Base-by-base conservation (phyloP, 148 eudicot species). In the Hydrangea macrophylla region DNA sequence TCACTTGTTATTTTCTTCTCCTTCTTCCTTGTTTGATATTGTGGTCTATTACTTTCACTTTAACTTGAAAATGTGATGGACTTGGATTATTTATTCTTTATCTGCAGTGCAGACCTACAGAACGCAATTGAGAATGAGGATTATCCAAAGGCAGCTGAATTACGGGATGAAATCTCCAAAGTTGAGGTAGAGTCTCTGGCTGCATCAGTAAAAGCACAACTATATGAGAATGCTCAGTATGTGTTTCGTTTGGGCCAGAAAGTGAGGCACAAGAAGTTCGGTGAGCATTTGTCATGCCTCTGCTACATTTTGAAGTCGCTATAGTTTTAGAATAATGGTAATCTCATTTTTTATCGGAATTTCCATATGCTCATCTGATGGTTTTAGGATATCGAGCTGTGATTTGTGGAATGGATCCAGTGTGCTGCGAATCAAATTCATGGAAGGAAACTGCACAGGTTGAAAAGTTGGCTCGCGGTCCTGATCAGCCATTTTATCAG, bases 391-490 rank as follows among this genome's bases (percentile, higher is more conserved):
- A 94, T 63, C 86, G 79, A 65, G 98, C 88, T 64, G 92, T 94
- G 26, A 77, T 94, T 65, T 94, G 97, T 78, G 98, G 98, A 64
- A 88, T 94, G 98, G 97, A 94, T 84, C 98, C 98, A 44, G 84
- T 94, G 55, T 94, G 98, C 76, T 86, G 92, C 77, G 98, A 94
- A 78, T 83, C 98, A 70, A 85, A 75, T 76, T 76, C 88, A 12
- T 94, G 98, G 98, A 94, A 85, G 84, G 96, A 88, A 72, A 82
- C 42, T 78, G 97, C 97, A 55, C 82, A 88, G 61, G 80, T 90
- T 50, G 75, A 82, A 12, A 81, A 84, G 80, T 76, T 90, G 77
- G 73, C 92, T 68, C 89, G 78, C 62, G 97, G 98, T 58, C 72
- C 97, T 60, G 81, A 76, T 81, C 98, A 94, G 80, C 97, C 97